Evolutionary conservation across 768 basidiomycete genomes (phyloP), one percentile per base, ranked within the genome.

Genomic region (Lentinula guzmanii): DNA sequence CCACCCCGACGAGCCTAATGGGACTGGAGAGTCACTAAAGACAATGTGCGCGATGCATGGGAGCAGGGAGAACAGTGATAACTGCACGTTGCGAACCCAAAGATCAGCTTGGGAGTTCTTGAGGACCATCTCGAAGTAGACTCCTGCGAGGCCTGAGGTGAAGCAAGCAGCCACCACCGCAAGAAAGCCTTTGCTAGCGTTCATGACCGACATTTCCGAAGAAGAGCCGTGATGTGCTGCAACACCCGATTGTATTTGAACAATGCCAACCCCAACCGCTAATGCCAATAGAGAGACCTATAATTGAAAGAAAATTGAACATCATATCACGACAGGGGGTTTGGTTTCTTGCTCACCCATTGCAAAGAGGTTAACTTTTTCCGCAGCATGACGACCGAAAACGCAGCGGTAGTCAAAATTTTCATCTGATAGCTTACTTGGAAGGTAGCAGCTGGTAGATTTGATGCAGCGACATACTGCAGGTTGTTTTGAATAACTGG

Each of bases 401-500:
- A 95, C 43, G 82, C 90, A 16, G 93, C 94, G 21, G 94, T 96
- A 41, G 94, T 95, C 65, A 96, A 85, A 69, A 96, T 94, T 75
- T 96, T 96, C 94, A 96, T 96, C 72, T 96, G 94, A 74, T 95
- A 95, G 48, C 87, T 92, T 70, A 96, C 94, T 74, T 97, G 95
- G 75, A 98, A 98, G 15, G 95, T 97, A 21, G 95, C 95, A 15
- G 92, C 94, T 65, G 94, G 89, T 63, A 98, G 79, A 73, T 98
- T 98, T 46, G 91, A 89, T 5, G 91, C 93, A 37, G 95, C 95
- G 58, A 95, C 88, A 73, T 93, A 98, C 74, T 97, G 95, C 37
- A 98, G 79, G 77, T 93, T 93, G 77, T 96, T 96, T 79, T 98
- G 93, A 63, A 95, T 85, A 70, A 94, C 91, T 86, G 68, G 24